Percentiles rank a stretch among this genome's conserved stretches.
These are phyloP conservation scores for Boletus bicolor DNA, from an alignment of 768 basidiomycete species.

Conservation along the genomic window DNA sequence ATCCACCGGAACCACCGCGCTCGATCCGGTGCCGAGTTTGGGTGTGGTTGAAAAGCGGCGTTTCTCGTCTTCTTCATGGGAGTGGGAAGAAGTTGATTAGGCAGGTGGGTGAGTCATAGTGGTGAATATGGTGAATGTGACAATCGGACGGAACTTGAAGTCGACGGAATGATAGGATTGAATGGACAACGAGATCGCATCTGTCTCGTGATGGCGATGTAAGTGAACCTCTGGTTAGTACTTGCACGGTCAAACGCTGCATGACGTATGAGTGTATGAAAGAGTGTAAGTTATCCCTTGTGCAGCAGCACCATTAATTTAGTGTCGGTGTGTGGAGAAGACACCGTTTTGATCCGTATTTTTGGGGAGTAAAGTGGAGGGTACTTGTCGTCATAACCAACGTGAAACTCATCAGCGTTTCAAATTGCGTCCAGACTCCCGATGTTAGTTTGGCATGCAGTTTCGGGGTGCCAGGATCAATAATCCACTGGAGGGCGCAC, in stretches of 20 bases:
- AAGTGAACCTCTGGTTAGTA: too few species aligned
- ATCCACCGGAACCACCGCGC: too few species aligned
- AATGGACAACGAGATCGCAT: not conserved
- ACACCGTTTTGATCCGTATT: conserved; percentile 1
- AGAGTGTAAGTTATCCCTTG: not conserved
- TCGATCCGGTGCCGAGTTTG: too few species aligned
- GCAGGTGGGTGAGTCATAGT: not conserved
- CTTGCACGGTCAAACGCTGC: too few species aligned
- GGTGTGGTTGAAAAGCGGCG: too few species aligned
- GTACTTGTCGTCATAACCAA: not conserved
- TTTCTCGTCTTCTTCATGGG: too few species aligned
- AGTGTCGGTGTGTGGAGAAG: not conserved
- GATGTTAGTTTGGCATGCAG: not conserved
- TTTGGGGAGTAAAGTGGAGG: not conserved
- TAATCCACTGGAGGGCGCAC: not conserved
- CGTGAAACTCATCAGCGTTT: conserved; percentile 6
- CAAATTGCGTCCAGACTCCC: not conserved
- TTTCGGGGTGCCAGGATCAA: not conserved
- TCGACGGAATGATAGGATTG: not conserved
- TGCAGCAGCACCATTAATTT: too few species aligned
- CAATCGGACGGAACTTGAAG: not conserved
- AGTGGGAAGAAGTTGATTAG: not conserved
- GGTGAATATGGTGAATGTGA: not conserved
- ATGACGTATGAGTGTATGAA: not conserved
- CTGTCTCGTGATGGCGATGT: too few species aligned